Evolutionary conservation across 2,329 filamentous ascomycete species (phyloP).

Genomic region (Pseudogymnoascus sp.): DNA sequence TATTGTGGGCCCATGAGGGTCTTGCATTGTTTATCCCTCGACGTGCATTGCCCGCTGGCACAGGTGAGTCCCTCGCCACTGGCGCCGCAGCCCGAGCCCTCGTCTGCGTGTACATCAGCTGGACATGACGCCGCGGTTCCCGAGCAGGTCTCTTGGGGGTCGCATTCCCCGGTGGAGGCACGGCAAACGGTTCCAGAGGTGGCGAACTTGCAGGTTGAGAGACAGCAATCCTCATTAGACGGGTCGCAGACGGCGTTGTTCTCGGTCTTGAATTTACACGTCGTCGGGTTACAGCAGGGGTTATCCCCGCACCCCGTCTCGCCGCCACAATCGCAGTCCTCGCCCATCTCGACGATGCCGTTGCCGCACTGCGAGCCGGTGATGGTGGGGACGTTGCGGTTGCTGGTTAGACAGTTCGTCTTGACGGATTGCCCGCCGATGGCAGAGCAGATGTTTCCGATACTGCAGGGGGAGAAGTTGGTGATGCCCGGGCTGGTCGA

Average conservation of each 20-base stretch:
- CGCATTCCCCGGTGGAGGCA: constrained; percentile 68
- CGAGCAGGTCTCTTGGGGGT: constrained; percentile 75
- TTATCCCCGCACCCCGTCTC: constrained; percentile 62
- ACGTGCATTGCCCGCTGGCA: constrained; percentile 90
- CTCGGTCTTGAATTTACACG: constrained; percentile 68
- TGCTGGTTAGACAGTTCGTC: constrained; percentile 70
- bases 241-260: constrained; percentile 67
- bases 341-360: constrained; percentile 87
- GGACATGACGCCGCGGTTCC: constrained; percentile 69
- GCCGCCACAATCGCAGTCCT: constrained; percentile 95
- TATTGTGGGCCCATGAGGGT: constrained; percentile 75
- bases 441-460: constrained; percentile 91
- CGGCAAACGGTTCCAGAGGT: constrained; percentile 68
- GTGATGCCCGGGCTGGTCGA: constrained; percentile 67
- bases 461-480: constrained; percentile 75
- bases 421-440: constrained; percentile 70
- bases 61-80: constrained; percentile 54
- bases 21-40: constrained; percentile 80
- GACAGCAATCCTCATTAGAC: constrained; percentile 76
- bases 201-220: constrained; percentile 56
- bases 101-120: constrained; percentile 54
- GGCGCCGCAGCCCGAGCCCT: constrained; percentile 65
- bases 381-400: constrained; percentile 73
- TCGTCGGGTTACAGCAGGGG: constrained; percentile 72
- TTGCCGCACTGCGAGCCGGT: constrained; percentile 85